phyloP scores from a whole-genome alignment of 257 asterid species.

The Primulina eburnea region DNA sequence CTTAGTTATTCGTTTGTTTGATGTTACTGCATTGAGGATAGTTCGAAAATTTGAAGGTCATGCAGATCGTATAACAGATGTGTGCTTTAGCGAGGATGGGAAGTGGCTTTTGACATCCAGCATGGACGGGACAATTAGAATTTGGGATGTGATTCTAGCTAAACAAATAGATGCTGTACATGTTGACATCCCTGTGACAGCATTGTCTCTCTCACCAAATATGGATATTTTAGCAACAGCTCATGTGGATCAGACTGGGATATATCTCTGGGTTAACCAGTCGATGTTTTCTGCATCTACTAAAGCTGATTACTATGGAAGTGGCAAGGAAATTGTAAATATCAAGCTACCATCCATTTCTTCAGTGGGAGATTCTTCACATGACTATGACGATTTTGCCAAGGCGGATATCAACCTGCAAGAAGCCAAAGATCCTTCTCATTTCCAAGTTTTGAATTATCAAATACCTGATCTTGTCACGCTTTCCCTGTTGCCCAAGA shows the following conservation, averaged over 20 bases:
- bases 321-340: conserved; percentile 60
- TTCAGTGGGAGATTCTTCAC: conserved; percentile 41
- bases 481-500: conserved; percentile 80
- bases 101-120: conserved; percentile 91
- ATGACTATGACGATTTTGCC: conserved; percentile 30
- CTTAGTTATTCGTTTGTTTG: conserved; percentile 76
- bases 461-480: conserved; percentile 85
- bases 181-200: conserved; percentile 74
- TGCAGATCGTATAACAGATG: conserved; percentile 76
- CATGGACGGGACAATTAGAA: conserved; percentile 89
- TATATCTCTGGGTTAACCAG: conserved; percentile 87
- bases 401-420: conserved; percentile 30
- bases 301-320: conserved; percentile 49
- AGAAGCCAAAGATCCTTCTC: conserved; percentile 33
- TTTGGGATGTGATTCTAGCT: conserved; percentile 88
- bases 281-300: conserved; percentile 76
- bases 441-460: conserved; percentile 29
- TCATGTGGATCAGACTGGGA: conserved; percentile 86
- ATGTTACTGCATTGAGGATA: conserved; percentile 71
- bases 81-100: conserved; percentile 92
- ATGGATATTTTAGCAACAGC: conserved; percentile 88
- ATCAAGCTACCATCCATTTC: conserved; percentile 64
- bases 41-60: conserved; percentile 91
- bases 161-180: conserved; percentile 78
- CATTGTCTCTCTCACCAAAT: conserved; percentile 77